Conservation (phyloP, 176 grass and related monocot species). For the Phragmites australis region DNA sequence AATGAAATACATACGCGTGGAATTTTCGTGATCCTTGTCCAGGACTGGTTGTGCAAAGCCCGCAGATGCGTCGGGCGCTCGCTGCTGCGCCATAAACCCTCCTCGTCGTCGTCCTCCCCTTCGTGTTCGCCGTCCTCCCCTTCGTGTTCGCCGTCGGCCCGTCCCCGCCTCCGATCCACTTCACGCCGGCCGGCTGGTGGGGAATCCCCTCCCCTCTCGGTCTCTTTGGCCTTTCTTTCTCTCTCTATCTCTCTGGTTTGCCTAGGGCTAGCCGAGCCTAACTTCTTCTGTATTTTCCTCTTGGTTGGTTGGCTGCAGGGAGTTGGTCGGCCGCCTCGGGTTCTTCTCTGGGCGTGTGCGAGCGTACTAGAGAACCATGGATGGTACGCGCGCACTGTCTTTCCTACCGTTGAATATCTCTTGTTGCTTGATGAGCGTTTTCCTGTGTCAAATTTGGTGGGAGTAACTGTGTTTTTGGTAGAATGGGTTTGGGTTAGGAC, state of each 20-base stretch:
- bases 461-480: conserved; percentile 1
- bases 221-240: too few relatives aligned
- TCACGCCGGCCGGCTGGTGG: too few relatives aligned
- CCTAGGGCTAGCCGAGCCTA: background rate
- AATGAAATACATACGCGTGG: too few relatives aligned
- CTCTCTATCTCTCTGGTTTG: too few relatives aligned
- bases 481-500: background rate
- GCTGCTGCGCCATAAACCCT: background rate
- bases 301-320: conserved; percentile 28
- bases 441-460: background rate
- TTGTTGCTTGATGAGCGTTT: background rate
- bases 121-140: too few relatives aligned
- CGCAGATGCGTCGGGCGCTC: too few relatives aligned
- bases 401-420: background rate
- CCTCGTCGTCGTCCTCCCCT: background rate
- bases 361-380: conserved; percentile 38
- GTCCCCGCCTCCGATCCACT: too few relatives aligned
- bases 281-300: background rate
- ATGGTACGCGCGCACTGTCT: conserved; percentile 21
- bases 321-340: background rate
- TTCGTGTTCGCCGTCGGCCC: too few relatives aligned
- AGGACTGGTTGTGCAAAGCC: too few relatives aligned
- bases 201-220: too few relatives aligned
- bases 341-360: conserved; percentile 15
- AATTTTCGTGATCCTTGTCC: too few relatives aligned